Percentiles rank a stretch among this genome's conserved stretches.
Evolutionary conservation across 768 basidiomycete species (phyloP).

Genomic region (Floccularia luteovirens): DNA sequence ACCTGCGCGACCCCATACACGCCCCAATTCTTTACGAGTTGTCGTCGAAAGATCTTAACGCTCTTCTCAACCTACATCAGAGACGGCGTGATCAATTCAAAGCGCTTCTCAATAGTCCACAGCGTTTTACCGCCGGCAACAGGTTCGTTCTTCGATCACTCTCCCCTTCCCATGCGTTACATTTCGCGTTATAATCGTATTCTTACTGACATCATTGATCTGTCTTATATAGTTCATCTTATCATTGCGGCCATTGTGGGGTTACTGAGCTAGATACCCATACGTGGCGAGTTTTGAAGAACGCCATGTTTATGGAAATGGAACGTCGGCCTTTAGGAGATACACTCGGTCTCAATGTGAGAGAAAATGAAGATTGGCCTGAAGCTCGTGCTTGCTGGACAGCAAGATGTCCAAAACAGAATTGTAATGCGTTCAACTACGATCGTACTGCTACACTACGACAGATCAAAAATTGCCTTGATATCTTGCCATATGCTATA

Average conservation of each 20-base stretch:
- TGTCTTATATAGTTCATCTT: constrained; percentile 17
- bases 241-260: constrained; percentile 49
- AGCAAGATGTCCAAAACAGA: constrained; percentile 41
- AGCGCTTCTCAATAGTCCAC: constrained; percentile 45
- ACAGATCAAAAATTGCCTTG: constrained; percentile 50
- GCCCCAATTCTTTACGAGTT: constrained; percentile 38
- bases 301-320: constrained; percentile 48
- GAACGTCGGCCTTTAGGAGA: constrained; percentile 55
- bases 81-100: constrained; percentile 42
- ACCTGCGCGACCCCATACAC: constrained; percentile 35
- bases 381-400: constrained; percentile 59
- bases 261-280: constrained; percentile 44
- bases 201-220: constrained; percentile 2
- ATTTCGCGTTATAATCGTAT: constrained; percentile 1
- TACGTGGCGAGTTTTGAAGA: constrained; percentile 57
- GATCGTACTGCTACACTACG: constrained; percentile 51
- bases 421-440: constrained; percentile 50
- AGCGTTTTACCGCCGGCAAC: constrained; percentile 49
- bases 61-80: constrained; percentile 51
- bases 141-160: constrained; percentile 18
- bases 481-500: constrained; percentile 36
- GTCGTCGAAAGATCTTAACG: constrained; percentile 42
- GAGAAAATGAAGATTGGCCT: constrained; percentile 46
- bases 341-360: constrained; percentile 29
- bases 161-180: constrained; percentile 1